Evolutionary conservation across 768 basidiomycete species (phyloP).

Genomic region (Leccinum imitatum): DNA sequence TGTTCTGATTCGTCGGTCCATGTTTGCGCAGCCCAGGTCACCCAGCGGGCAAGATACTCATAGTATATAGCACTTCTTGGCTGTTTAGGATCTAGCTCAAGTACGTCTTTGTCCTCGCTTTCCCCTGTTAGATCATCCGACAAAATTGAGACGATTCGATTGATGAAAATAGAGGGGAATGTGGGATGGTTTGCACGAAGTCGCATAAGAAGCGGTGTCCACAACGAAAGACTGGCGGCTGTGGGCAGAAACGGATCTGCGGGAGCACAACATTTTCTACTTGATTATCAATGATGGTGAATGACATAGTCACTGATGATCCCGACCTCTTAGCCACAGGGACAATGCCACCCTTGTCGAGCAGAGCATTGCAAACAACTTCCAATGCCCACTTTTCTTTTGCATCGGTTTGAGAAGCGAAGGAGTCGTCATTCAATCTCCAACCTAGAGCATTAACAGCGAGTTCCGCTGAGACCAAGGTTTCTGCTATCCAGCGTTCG

Average conservation of each 20-base stretch:
- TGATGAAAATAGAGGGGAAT: conserved; percentile 50
- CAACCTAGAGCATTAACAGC: conserved; percentile 48
- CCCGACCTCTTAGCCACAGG: conserved; percentile 82
- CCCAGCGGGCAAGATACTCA: conserved; percentile 69
- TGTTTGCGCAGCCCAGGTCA: conserved; percentile 53
- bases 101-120: conserved; percentile 14
- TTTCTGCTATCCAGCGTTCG: conserved; percentile 80
- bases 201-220: conserved; percentile 64
- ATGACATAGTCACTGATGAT: neutral
- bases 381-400: conserved; percentile 72
- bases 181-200: conserved; percentile 54
- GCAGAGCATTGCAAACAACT: conserved; percentile 59
- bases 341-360: conserved; percentile 73
- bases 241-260: conserved; percentile 49
- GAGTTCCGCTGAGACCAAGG: conserved; percentile 57
- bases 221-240: conserved; percentile 52
- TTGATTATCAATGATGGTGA: conserved; percentile 4
- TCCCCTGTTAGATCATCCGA: conserved; percentile 19
- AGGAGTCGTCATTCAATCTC: conserved; percentile 32
- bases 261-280: conserved; percentile 56
- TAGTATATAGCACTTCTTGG: conserved; percentile 46
- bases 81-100: conserved; percentile 19
- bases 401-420: conserved; percentile 41
- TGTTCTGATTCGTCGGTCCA: conserved; percentile 34
- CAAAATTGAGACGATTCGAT: conserved; percentile 42